These are phyloP conservation scores for Blastosporella zonata DNA, from an alignment of 1,284 basidiomycete genomes.

Conservation along the genomic window DNA sequence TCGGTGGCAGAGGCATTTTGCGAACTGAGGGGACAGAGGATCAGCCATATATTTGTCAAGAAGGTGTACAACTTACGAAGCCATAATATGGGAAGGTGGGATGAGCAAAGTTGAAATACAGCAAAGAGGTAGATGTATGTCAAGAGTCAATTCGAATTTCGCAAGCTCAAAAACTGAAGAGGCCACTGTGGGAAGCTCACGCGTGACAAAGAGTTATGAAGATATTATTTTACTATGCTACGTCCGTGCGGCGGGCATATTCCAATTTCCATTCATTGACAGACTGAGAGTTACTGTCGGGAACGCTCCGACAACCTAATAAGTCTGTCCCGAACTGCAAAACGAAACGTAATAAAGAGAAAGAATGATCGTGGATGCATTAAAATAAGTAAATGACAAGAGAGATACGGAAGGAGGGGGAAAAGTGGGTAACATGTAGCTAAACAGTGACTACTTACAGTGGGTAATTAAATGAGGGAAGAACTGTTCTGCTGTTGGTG, in stretches of 20 bases:
- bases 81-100: conserved; percentile 6
- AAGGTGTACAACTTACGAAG: conserved; percentile 11
- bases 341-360: neutral
- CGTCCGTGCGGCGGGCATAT: neutral
- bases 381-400: conserved; percentile 12
- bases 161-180: neutral
- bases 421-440: neutral
- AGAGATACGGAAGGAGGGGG: conserved; percentile 13
- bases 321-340: conserved; percentile 13
- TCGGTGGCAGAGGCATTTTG: conserved; percentile 11
- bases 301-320: conserved; percentile 6
- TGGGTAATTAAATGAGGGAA: conserved; percentile 25
- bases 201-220: neutral
- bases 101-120: conserved; percentile 2
- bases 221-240: neutral
- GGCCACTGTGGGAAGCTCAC: conserved; percentile 9
- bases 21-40: neutral
- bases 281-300: conserved; percentile 3
- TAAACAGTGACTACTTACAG: neutral
- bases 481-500: conserved; percentile 19
- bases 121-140: neutral
- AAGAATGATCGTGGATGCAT: conserved; percentile 9
- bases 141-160: neutral
- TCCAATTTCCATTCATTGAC: conserved; percentile 10
- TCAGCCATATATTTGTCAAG: neutral